These are phyloP conservation scores for Fragaria nilgerrensis DNA, from an alignment of 306 rosid species.

Conservation along the genomic window DNA sequence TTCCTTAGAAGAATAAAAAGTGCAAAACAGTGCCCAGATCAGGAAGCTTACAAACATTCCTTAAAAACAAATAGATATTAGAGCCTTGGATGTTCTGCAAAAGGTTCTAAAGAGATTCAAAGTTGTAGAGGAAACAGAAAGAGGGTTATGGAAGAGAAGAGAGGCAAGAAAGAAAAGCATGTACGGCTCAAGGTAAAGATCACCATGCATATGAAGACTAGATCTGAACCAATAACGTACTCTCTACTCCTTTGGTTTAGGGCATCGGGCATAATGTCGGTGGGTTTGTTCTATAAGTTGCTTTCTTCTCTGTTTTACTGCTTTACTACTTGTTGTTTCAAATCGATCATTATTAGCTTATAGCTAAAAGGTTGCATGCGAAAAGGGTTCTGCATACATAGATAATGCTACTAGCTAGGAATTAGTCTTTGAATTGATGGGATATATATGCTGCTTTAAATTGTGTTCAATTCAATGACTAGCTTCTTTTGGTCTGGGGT, in stretches of 20 bases:
- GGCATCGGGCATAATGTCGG: constrained; percentile 27
- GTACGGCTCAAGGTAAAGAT: constrained; percentile 22
- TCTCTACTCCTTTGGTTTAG: constrained; percentile 8
- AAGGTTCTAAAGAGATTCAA: constrained; percentile 37
- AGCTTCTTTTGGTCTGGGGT: neutral
- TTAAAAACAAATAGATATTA: neutral
- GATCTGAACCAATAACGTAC: constrained; percentile 33
- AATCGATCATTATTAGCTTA: neutral
- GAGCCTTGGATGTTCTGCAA: constrained; percentile 30
- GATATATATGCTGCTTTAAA: neutral
- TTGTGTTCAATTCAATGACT: neutral
- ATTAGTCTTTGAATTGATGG: neutral
- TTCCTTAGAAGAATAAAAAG: constrained; percentile 18
- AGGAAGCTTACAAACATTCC: constrained; percentile 12
- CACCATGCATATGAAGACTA: constrained; percentile 27
- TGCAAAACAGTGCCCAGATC: constrained; percentile 9
- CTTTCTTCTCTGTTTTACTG: neutral
- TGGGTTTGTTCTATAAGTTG: constrained; percentile 4
- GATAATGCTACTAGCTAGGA: neutral
- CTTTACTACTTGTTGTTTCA: neutral
- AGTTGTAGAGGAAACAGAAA: constrained; percentile 20
- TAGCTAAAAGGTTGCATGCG: neutral
- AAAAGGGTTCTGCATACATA: neutral
- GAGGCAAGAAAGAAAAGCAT: constrained; percentile 10
- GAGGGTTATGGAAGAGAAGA: neutral